phyloP scores from a whole-genome alignment of 148 eudicot genomes.

The Rhododendron ovatum region DNA sequence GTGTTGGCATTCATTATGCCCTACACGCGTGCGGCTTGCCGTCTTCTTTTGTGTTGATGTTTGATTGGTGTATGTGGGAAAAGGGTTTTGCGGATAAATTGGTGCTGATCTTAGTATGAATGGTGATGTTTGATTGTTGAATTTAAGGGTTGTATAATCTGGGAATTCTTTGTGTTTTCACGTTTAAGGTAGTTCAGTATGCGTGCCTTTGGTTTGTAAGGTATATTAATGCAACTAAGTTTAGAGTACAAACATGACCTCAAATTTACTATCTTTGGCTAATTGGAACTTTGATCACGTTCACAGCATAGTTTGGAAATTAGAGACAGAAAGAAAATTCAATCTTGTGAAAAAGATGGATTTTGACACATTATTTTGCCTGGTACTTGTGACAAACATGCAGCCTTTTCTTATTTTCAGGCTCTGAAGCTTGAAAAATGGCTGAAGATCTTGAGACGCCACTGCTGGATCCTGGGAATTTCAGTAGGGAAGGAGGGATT shows the following conservation, averaged over 20 bases:
- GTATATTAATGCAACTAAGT: neutral
- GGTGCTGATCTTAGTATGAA: neutral
- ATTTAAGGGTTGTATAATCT: neutral
- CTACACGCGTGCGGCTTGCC: neutral
- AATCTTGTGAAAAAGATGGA: neutral
- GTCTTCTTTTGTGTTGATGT: neutral
- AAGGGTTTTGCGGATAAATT: neutral
- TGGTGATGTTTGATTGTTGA: neutral
- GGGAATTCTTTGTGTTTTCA: neutral
- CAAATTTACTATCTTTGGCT: neutral
- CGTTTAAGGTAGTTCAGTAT: neutral
- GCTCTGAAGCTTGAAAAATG: constrained; percentile 34
- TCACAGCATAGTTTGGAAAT: neutral
- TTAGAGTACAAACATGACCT: neutral
- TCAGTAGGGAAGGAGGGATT: constrained; percentile 54
- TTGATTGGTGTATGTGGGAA: neutral
- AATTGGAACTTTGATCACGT: neutral
- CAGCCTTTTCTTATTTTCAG: constrained; percentile 8
- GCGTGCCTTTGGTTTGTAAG: neutral
- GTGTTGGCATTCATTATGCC: neutral
- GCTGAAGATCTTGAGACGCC: constrained; percentile 53
- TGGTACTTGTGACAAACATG: neutral
- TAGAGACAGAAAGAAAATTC: neutral
- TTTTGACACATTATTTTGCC: neutral
- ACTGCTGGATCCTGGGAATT: constrained; percentile 48